Evolutionary conservation across 1,284 basidiomycete species (phyloP), one percentile per base, ranked within the genome.

Genomic region (Sanghuangporus baumii): DNA sequence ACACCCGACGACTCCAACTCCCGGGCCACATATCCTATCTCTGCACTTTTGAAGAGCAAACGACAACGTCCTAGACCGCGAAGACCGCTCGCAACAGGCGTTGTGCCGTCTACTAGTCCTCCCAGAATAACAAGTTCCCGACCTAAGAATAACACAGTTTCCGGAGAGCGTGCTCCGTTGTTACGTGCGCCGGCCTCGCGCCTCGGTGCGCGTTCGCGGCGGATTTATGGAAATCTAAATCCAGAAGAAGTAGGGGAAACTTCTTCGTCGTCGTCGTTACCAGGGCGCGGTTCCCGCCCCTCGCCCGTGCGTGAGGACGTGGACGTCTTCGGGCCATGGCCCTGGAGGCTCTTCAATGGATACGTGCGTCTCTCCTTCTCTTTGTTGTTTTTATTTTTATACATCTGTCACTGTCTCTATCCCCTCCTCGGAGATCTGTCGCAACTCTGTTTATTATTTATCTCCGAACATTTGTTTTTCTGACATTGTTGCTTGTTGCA

Each of bases 281-380:
- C 40, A 18, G 41, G 46, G 36, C 50, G 52, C 11, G 55, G 47
- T 14, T 54, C 54, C 2, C 59, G 57, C 12, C 31, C 54, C 5
- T 67, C 67, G 20, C 81, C 68, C 75, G 85, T 65, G 67, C 73
- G 67, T 43, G 74, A 75, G 60, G 73, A 76, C 60, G 74, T 74
- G 12, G 69, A 72, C 1, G 73, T 77, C 1, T 90, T 88, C 74
- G 88, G 89, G 4, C 74, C 75, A 62, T 89, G 87, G 88, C 88
- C 89, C 0, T 74, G 75, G 68, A 79, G 88, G 69, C 68, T 88
- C 62, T 68, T 88, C 36, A 90, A 91, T 73, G 76, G 77, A 67
- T 83, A 84, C 73, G 89, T 90, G 72, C 69, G 87, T 81, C 1
- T 41, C 57, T 47, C 31, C 31, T 48, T 40, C 1, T 41, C 57